Conservation (phyloP, 2,329 filamentous ascomycete species). For the Arthroderma sp. region DNA sequence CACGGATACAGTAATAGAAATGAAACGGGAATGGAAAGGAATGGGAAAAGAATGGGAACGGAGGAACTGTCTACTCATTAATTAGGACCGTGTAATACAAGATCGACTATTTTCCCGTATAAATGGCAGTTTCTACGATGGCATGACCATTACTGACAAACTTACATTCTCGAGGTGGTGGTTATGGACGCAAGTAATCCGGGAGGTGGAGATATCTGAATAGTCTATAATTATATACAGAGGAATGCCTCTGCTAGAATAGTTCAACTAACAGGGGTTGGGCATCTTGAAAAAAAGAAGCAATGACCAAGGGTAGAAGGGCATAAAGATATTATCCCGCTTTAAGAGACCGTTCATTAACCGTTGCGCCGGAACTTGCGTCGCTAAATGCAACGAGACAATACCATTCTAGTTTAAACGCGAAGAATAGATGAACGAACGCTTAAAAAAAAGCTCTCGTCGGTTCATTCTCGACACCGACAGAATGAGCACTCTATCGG, state of each 20-base stretch:
- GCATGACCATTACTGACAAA: too few relatives aligned
- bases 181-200: too few relatives aligned
- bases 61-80: background rate
- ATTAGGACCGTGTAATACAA: too few relatives aligned
- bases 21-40: background rate
- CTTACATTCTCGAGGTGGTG: too few relatives aligned
- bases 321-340: background rate
- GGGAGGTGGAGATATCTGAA: too few relatives aligned
- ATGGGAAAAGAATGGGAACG: background rate
- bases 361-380: background rate
- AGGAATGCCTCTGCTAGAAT: too few relatives aligned
- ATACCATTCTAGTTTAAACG: background rate
- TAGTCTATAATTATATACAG: too few relatives aligned
- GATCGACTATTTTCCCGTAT: too few relatives aligned
- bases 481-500: slow-evolving; percentile 29
- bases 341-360: background rate
- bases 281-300: background rate
- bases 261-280: too few relatives aligned
- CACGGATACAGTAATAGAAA: background rate
- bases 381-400: background rate
- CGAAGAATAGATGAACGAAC: background rate
- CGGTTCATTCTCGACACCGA: background rate
- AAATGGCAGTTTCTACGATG: too few relatives aligned
- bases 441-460: background rate
- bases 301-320: background rate